A percentile compares a stretch with the other conserved stretches of the same genome.
phyloP scores from a whole-genome alignment of 768 basidiomycete species.

The Cyathus striatus region DNA sequence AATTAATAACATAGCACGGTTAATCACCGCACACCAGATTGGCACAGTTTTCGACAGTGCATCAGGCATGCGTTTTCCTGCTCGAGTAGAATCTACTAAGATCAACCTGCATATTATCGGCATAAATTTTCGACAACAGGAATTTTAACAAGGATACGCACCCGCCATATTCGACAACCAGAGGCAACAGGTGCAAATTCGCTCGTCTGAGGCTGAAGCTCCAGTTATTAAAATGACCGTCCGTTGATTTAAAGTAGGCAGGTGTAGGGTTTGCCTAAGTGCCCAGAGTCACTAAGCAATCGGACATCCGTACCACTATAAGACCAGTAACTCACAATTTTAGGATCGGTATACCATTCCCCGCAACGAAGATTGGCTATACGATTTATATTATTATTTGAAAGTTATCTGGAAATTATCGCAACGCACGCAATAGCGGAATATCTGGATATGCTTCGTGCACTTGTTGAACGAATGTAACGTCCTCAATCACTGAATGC shows the following conservation, averaged over 20 bases:
- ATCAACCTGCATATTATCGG: slow-evolving; percentile 50
- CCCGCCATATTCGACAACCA: slow-evolving; percentile 55
- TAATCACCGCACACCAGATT: slow-evolving; percentile 91
- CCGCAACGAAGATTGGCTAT: slow-evolving; percentile 91
- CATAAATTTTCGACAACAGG: slow-evolving; percentile 1
- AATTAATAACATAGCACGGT: slow-evolving; percentile 46
- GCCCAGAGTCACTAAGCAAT: background rate
- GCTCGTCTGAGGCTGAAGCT: slow-evolving; percentile 78
- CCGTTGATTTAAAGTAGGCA: slow-evolving; percentile 91
- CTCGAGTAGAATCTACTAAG: slow-evolving; percentile 87
- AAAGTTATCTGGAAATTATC: background rate
- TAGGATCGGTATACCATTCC: slow-evolving; percentile 86
- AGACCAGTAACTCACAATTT: slow-evolving; percentile 25
- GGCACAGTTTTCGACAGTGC: slow-evolving; percentile 92
- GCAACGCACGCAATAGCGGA: slow-evolving; percentile 47
- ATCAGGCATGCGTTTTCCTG: slow-evolving; percentile 93
- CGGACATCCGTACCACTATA: background rate
- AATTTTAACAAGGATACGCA: slow-evolving; percentile 23
- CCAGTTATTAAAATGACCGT: slow-evolving; percentile 85
- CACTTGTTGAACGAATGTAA: slow-evolving; percentile 59
- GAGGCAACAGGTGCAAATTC: slow-evolving; percentile 72
- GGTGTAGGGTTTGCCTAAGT: slow-evolving; percentile 28
- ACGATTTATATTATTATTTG: background rate
- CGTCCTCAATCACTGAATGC: slow-evolving; percentile 80
- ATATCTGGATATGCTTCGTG: slow-evolving; percentile 33